Percentiles rank a stretch among this genome's conserved stretches.
Conservation (phyloP, 441 rosid species). For the Pelargonium citronellum region DNA sequence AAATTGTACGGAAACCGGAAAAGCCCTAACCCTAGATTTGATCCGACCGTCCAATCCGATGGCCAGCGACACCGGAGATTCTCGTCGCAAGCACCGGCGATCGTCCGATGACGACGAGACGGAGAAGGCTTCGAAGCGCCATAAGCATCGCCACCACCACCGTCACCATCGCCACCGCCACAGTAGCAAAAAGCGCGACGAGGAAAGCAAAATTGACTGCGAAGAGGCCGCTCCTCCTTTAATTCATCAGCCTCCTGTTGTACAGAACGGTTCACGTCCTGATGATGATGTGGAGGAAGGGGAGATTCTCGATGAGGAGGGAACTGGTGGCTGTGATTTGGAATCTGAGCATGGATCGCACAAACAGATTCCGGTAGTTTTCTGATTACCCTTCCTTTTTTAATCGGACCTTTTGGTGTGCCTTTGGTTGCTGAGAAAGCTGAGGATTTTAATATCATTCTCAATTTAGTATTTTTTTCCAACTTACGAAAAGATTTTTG, state of each 20-base stretch:
- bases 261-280: constrained; percentile 13
- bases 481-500: neutral
- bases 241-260: constrained; percentile 22
- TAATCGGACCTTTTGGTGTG: constrained; percentile 7
- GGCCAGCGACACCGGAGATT: constrained; percentile 58
- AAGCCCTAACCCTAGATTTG: constrained; percentile 50
- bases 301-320: constrained; percentile 82
- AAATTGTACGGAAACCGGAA: neutral
- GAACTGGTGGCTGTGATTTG: constrained; percentile 15
- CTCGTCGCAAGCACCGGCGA: constrained; percentile 68
- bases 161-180: constrained; percentile 52
- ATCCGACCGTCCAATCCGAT: constrained; percentile 23
- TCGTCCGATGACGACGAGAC: constrained; percentile 47
- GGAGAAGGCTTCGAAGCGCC: constrained; percentile 66
- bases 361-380: constrained; percentile 59
- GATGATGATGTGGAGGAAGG: constrained; percentile 92
- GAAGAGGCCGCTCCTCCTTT: constrained; percentile 28
- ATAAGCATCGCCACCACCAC: constrained; percentile 67
- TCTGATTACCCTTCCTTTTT: constrained; percentile 31
- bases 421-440: constrained; percentile 30
- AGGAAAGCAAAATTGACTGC: constrained; percentile 30
- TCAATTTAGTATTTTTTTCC: neutral
- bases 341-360: constrained; percentile 28
- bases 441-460: constrained; percentile 7
- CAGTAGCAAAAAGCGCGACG: constrained; percentile 57